Evolutionary conservation across 768 basidiomycete genomes (phyloP).

Genomic region (Tylopilus balloui): DNA sequence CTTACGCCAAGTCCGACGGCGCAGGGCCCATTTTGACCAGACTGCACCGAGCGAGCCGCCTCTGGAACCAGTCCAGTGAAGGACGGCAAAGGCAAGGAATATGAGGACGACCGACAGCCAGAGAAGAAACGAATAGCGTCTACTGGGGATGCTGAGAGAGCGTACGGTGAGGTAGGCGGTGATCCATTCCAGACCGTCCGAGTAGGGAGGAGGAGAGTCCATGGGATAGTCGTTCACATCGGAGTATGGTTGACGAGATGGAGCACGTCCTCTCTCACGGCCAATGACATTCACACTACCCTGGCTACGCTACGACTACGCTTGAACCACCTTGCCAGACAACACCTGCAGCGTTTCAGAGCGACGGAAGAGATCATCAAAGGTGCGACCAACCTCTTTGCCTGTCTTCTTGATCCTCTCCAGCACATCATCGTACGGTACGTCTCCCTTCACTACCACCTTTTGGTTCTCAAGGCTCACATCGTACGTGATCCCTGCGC

Average conservation of each 20-base stretch:
- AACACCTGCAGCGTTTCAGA: constrained; percentile 32
- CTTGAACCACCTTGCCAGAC: constrained; percentile 40
- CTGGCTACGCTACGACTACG: no score
- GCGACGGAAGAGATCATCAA: not conserved
- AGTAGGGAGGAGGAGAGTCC: constrained; percentile 42
- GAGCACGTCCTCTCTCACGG: not conserved
- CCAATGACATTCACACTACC: not conserved
- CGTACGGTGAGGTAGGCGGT: constrained; percentile 56
- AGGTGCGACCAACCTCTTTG: constrained; percentile 58
- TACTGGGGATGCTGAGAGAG: constrained; percentile 46
- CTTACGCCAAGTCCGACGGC: constrained; percentile 55
- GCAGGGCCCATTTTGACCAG: constrained; percentile 57
- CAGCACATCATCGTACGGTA: constrained; percentile 59
- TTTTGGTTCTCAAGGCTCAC: constrained; percentile 67
- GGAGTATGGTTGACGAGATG: not conserved
- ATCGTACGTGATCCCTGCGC: constrained; percentile 37
- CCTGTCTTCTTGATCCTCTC: constrained; percentile 88
- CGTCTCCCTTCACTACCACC: constrained; percentile 61
- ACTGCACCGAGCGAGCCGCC: constrained; percentile 44
- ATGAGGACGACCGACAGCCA: constrained; percentile 50
- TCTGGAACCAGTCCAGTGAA: constrained; percentile 41
- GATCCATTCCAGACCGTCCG: constrained; percentile 48
- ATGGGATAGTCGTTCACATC: constrained; percentile 18
- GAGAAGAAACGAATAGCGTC: constrained; percentile 53
- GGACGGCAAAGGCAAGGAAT: constrained; percentile 37